Evolutionary conservation across 139 green algal species (phyloP), one percentile per base, ranked within the genome.

Genomic region (Penium margaritaceum): DNA sequence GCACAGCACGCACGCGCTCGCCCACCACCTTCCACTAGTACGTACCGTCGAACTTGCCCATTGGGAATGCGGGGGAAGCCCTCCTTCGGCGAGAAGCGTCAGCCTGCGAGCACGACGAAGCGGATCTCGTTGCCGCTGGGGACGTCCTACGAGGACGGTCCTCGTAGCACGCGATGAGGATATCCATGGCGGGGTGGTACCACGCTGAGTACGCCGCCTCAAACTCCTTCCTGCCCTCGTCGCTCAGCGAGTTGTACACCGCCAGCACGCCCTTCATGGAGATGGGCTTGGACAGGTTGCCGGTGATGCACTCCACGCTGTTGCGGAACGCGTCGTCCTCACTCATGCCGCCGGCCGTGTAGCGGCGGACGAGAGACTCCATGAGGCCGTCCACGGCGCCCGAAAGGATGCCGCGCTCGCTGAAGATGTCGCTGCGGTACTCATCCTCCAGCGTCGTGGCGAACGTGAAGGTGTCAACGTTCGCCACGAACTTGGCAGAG

Each of bases 361-460:
- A 99, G 70, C 94, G 67, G 34, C 80, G 67, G 89, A 95, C 98
- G 12, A 99, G 89, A 7, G 87, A 89, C 86, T 99, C 94, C 63
- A 97, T 90, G 76, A 98, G 92, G 80, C 94, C 94, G 83, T 99
- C 94, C 74, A 99, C 94, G 34, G 87, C 94, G 34, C 94, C 94
- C 82, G 98, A 90, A 74, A 99, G 85, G 75, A 96, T 92, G 84
- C 70, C 70, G 72, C 94, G 89, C 89, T 99, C 94, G 78, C 94
- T 94, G 76, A 96, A 99, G 85, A 99, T 99, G 88, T 99, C 94
- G 9, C 78, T 90, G 86, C 95, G 92, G 90, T 98, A 99, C 88
- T 99, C 94, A 43, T 79, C 90, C 85, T 99, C 94, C 70, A 99
- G 87, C 9, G 94, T 98, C 62, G 94, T 99, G 61, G 72, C 75